phyloP scores from a whole-genome alignment of 176 grass and related monocot species.

The Elymus sibiricus region DNA sequence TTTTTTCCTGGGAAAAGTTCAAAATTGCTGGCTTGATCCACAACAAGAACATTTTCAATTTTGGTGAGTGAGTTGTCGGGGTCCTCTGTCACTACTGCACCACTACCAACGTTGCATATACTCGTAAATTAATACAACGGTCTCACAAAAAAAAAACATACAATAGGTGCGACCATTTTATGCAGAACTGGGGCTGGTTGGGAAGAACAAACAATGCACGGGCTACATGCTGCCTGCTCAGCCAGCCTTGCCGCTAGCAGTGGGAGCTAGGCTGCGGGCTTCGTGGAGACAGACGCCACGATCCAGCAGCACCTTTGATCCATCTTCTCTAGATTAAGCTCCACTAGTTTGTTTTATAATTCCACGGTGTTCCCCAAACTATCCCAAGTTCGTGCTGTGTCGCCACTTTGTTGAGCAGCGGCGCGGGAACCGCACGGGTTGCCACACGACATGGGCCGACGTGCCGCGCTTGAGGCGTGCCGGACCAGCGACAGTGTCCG shows the following conservation, averaged over 20 bases:
- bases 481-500: background rate
- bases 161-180: too few relatives aligned
- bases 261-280: background rate
- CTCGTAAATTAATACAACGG: too few relatives aligned
- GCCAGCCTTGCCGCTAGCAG: background rate
- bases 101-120: too few relatives aligned
- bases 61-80: too few relatives aligned
- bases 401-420: background rate
- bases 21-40: too few relatives aligned
- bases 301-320: background rate
- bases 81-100: too few relatives aligned
- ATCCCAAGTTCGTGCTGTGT: background rate
- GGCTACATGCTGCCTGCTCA: background rate
- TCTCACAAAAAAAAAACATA: too few relatives aligned
- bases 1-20: too few relatives aligned
- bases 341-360: background rate
- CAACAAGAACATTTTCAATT: too few relatives aligned
- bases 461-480: slow-evolving; percentile 7
- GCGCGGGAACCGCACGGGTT: slow-evolving; percentile 24
- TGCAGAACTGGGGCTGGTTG: too few relatives aligned
- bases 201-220: background rate
- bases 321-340: background rate
- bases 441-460: background rate
- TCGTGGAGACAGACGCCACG: slow-evolving; percentile 14
- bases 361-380: background rate